Percentiles rank a stretch among this genome's conserved stretches.
Conservation (phyloP, 192 early-diverging fungal genomes). For the Mortierella claussenii region DNA sequence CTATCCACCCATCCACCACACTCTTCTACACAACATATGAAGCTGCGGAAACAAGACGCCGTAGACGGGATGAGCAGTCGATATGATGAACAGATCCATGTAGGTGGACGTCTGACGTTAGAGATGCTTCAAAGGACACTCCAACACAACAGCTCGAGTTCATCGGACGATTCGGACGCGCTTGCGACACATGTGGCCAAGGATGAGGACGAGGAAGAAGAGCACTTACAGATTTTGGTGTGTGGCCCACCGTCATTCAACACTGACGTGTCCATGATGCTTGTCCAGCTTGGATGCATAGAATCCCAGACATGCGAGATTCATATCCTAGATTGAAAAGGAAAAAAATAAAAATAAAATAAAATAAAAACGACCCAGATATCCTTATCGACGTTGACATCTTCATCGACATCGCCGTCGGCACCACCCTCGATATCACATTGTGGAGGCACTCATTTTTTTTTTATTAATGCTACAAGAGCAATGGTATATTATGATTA, state of each 20-base stretch:
- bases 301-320: constrained; percentile 12
- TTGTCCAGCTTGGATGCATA: constrained; percentile 12
- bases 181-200: too few species aligned
- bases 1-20: constrained; percentile 12
- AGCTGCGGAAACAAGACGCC: background rate
- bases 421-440: too few species aligned
- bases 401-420: too few species aligned
- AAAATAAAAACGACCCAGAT: too few species aligned
- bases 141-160: too few species aligned
- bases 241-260: constrained; percentile 48
- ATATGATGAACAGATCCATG: background rate
- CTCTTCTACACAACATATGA: background rate
- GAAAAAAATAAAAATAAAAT: constrained; percentile 1
- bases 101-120: constrained; percentile 19
- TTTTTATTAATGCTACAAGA: too few species aligned
- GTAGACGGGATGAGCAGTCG: background rate
- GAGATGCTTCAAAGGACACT: constrained; percentile 14
- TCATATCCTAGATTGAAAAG: constrained; percentile 22
- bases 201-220: background rate
- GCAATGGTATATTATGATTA: too few species aligned
- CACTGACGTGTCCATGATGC: constrained; percentile 27
- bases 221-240: constrained; percentile 17
- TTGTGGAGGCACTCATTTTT: too few species aligned
- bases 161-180: too few species aligned
- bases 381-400: too few species aligned